A percentile compares a stretch with the other conserved stretches of the same genome.
These are phyloP conservation scores for Cercospora zeina DNA, from an alignment of 2,329 filamentous ascomycete genomes.

Conservation along the genomic window DNA sequence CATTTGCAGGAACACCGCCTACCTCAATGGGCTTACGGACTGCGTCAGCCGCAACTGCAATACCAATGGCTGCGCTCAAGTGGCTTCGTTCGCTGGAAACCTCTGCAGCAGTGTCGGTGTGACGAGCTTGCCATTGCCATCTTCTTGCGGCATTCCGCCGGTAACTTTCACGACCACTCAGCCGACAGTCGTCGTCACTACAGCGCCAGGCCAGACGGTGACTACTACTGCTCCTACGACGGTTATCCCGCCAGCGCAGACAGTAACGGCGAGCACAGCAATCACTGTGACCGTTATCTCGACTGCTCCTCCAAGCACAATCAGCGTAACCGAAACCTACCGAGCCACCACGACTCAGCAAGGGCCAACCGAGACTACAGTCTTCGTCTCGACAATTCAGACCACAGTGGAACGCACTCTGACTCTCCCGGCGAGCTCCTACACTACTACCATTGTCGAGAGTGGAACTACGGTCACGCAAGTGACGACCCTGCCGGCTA, in stretches of 20 bases:
- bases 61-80: slow-evolving; percentile 1
- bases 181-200: not conserved
- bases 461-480: slow-evolving; percentile 4
- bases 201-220: slow-evolving; percentile 3
- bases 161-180: not conserved
- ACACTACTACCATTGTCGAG: slow-evolving; percentile 5
- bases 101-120: slow-evolving; percentile 13
- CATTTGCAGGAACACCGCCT: slow-evolving; percentile 9
- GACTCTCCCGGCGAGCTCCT: slow-evolving; percentile 12
- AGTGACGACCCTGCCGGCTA: not conserved
- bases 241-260: not conserved
- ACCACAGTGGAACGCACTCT: slow-evolving; percentile 3
- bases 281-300: not conserved
- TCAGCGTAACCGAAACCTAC: slow-evolving; percentile 8
- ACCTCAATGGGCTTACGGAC: not conserved
- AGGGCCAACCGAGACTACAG: not conserved
- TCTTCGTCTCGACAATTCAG: not conserved
- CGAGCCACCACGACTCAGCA: not conserved
- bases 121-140: slow-evolving; percentile 2
- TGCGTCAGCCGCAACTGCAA: slow-evolving; percentile 8
- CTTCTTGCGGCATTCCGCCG: slow-evolving; percentile 8
- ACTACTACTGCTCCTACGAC: slow-evolving; percentile 1
- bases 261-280: not conserved
- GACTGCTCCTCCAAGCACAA: slow-evolving; percentile 5
- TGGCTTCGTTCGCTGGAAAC: slow-evolving; percentile 8